These are phyloP conservation scores for Alnus rubra DNA, from an alignment of 306 rosid species.

Conservation along the genomic window DNA sequence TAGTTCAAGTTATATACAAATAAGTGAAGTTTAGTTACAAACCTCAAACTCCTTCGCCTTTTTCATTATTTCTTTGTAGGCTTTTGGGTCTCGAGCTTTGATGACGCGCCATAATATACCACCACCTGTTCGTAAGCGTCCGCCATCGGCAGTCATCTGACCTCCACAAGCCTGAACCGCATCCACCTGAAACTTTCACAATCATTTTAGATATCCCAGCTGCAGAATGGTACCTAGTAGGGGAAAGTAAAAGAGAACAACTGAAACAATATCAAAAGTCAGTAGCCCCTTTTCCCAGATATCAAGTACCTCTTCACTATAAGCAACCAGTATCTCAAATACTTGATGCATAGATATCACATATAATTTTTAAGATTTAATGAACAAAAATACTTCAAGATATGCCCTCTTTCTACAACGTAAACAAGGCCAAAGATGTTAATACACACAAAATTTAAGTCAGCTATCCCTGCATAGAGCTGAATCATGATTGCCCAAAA, in stretches of 20 bases:
- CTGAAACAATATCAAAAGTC: neutral
- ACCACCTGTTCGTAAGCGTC: conserved; percentile 74
- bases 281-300: neutral
- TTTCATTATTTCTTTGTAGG: conserved; percentile 83
- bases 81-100: conserved; percentile 84
- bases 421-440: neutral
- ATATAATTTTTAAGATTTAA: conserved; percentile 6
- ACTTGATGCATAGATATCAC: conserved; percentile 2
- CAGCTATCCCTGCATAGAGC: conserved; percentile 12
- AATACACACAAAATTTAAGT: conserved; percentile 17
- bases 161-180: conserved; percentile 87
- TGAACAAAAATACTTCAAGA: conserved; percentile 13
- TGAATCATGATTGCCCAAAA: conserved; percentile 15
- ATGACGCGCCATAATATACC: conserved; percentile 71
- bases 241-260: conserved; percentile 15
- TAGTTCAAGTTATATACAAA: neutral
- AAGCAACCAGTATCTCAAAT: conserved; percentile 15
- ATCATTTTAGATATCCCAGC: conserved; percentile 23
- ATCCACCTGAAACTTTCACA: conserved; percentile 61
- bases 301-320: conserved; percentile 6
- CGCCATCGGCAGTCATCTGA: conserved; percentile 78
- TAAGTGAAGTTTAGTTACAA: conserved; percentile 6
- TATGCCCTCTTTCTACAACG: neutral
- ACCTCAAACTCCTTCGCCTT: conserved; percentile 91
- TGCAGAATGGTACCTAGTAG: conserved; percentile 3